Evolutionary conservation across 208 protist species (phyloP), one percentile per base, ranked within the genome.

Genomic region (Trypanosoma congolense): DNA sequence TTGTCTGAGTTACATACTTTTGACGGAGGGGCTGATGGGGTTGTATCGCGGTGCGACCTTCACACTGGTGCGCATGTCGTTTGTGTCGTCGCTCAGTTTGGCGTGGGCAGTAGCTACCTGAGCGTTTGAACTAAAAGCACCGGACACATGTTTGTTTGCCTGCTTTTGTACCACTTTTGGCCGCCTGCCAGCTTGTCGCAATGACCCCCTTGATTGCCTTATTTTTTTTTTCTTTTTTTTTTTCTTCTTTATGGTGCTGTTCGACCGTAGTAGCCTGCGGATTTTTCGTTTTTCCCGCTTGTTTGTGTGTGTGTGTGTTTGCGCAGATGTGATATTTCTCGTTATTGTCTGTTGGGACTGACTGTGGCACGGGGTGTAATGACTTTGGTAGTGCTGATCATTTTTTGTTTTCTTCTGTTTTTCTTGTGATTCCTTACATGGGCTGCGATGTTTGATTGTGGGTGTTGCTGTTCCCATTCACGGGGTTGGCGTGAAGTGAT

Each of bases 1-100:
- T 47, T 93, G 86, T 33, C 52, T 77, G n/a, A 43, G 45, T 28
- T 44, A 65, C n/a, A 78, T 93, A 33, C 53, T 75, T 48, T 57
- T 72, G 36, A 65, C 65, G 35, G 82, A 93, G 52, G 86, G 86
- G 9, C 24, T 74, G 0, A 64, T 61, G 0, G 86, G 86, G 18
- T 80, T 90, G 22, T 93, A 84, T 54, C 67, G 86, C 6, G 86
- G 86, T 10, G 70, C 67, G n/a, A 57, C 56, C 2, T 80, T 93
- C 31, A 74, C 79, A 2, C 36, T 93, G 12, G 45, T 68, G 8
- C 68, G 82, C 8, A 75, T 80, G 75, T 47, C 82, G 0, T 62
- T 50, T 6, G 73, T 70, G n/a, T 75, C 71, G 16, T 71, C 61
- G 9, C 42, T 91, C 16, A 56, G 74, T 14, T 50, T 73, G 53